Evolutionary conservation across 2,329 filamentous ascomycete genomes (phyloP), one percentile per base, ranked within the genome.

Genomic region (Blastomyces silverae): DNA sequence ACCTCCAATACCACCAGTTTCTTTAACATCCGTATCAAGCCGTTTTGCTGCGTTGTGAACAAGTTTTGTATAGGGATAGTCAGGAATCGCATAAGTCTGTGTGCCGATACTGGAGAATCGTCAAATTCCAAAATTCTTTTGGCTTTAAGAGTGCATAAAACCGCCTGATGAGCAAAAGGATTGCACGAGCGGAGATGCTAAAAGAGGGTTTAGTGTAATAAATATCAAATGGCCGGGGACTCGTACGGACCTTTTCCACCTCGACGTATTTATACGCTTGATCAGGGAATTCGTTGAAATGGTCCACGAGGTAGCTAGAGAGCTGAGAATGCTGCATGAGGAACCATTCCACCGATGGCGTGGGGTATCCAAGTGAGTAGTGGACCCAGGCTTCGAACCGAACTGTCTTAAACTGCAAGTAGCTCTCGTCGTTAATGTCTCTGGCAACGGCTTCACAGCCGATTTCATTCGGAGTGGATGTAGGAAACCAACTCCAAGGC

Each of bases 331-430:
- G 76, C 61, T 78, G 76, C 6, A 73, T 68, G 8, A 78, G 65
- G 52, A 79, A 78, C 74, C 75, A 78, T 34, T 77, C 72, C 11
- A 78, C 73, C 3, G 73, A 72, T 13, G 67, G 55, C 1, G 73
- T 70, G 53, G 67, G 64, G 57, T 78, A 78, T 2, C 75, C 74
- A 44, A 79, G 66, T 11, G 76, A 73, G 64, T 75, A 77, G 15
- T 76, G 75, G 34, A 78, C 75, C 63, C 76, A 70, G 46, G 77
- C 76, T 64, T 78, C 76, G 52, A 79, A 78, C 3, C 73, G 71
- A 58, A 79, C 72, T 1, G 70, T 70, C 37, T 69, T 72, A 37
- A 79, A 78, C 15, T 78, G 77, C n/a, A 75, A 68, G 66, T 75
- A 73, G 61, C 77, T 79, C 66, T 79, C 76, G 0, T 69, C 67